Evolutionary conservation across 2,329 filamentous ascomycete species (phyloP), one percentile per base, ranked within the genome.

Genomic region (Penicillium sp.): DNA sequence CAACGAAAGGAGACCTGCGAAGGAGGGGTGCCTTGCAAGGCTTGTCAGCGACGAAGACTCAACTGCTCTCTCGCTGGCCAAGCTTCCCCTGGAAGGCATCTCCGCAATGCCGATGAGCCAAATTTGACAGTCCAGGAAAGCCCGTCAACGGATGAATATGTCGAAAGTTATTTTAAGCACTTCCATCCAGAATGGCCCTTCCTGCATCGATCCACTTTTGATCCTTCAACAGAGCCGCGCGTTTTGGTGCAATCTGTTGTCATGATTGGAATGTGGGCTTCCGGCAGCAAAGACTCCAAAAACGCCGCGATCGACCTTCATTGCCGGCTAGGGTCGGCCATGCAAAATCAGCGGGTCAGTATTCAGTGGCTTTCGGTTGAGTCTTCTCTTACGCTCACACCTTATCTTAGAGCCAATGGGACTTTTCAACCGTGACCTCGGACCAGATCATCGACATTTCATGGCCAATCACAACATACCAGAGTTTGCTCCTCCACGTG

Each of bases 161-260:
- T 68, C 13, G 54, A 60, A 45, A 57, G 64, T 16, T 68, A 67
- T 45, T 67, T 69, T 51, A 8, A 50, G 24, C 21, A 53, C 18
- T 68, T 69, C 40, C 66, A 69, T 48, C 61, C 61, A 1, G 44
- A 22, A 8, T 69, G 67, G 67, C 66, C 66, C 1, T 66, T 69
- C 39, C 41, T 69, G 4, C 58, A 66, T 50, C 56, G 50, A 48
- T 24, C 48, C 8, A 58, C 65, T 7, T 69, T 69, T 44, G 50
- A 58, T 3, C 41, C 53, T 1, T 18, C 51, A 1, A 54, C 56
- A 1, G 67, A 68, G 21, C 65, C 66, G 7, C 55, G 55, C 24
- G 51, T 68, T 24, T 60, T 69, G 34, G 45, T 68, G 16, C 63
- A 68, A 50, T 66, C 67, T 8, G 54, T 66, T 40, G 45, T 65